These are phyloP conservation scores for Lentinula guzmanii DNA, from an alignment of 768 basidiomycete species.

Conservation along the genomic window DNA sequence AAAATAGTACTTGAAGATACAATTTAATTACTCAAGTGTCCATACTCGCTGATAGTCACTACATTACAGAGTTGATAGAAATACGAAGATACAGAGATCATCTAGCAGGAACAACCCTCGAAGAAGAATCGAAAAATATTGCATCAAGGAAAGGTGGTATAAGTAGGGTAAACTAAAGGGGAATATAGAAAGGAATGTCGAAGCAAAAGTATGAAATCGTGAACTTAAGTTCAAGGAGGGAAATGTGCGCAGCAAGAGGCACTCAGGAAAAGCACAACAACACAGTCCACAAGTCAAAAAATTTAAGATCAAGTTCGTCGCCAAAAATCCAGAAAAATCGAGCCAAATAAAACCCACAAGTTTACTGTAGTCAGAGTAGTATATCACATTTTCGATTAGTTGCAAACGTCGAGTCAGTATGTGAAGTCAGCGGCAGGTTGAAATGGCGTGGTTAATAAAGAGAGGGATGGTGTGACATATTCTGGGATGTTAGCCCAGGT, in stretches of 20 bases:
- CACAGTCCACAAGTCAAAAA: not conserved
- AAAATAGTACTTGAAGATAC: not conserved
- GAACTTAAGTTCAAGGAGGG: not conserved
- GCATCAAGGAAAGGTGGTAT: not conserved
- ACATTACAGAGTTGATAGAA: not conserved
- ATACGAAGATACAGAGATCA: not conserved
- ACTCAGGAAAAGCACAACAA: not conserved
- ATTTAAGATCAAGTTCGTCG: not conserved
- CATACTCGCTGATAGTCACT: not conserved
- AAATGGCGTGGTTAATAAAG: slow-evolving; percentile 22
- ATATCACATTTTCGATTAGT: not conserved
- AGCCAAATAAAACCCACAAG: not conserved
- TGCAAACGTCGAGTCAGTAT: not conserved
- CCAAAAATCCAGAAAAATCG: not conserved
- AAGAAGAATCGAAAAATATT: not conserved
- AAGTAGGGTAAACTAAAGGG: not conserved
- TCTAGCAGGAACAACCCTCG: not conserved
- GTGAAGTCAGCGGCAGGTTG: slow-evolving; percentile 15
- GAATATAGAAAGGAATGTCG: not conserved
- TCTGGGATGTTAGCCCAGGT: not conserved
- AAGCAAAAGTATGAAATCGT: not conserved
- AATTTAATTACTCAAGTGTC: not conserved
- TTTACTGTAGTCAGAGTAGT: not conserved
- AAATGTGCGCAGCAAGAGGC: not conserved
- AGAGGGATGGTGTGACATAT: slow-evolving; percentile 15